Evolutionary conservation across 805 yeast species (phyloP).

Genomic region (Saccharomycopsis selenospora): DNA sequence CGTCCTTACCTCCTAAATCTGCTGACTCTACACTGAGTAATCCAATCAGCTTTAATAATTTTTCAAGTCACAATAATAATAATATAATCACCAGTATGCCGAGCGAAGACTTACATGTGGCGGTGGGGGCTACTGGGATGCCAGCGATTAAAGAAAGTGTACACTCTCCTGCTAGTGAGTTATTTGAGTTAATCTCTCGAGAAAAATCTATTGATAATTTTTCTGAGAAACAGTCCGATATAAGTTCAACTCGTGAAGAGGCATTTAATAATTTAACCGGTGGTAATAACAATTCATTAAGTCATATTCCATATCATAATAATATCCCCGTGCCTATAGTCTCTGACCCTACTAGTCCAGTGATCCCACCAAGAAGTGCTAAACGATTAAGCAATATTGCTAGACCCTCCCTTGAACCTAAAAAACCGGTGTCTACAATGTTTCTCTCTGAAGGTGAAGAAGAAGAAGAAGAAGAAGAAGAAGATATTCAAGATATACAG

Average conservation of each 20-base stretch:
- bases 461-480: too few relatives aligned
- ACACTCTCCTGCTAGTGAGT: slow-evolving; percentile 2
- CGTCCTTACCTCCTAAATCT: slow-evolving; percentile 11
- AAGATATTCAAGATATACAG: too few relatives aligned
- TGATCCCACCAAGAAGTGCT: slow-evolving; percentile 13
- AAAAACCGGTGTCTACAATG: too few relatives aligned
- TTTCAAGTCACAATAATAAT: neutral
- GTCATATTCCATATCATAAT: neutral
- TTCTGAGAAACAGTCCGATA: neutral
- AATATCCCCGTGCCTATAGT: neutral
- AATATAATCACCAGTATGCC: neutral
- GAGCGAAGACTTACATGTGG: neutral
- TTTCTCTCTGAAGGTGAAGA: too few relatives aligned
- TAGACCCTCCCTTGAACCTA: too few relatives aligned
- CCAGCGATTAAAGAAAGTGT: slow-evolving; percentile 7
- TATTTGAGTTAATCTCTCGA: neutral
- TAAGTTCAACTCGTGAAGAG: neutral
- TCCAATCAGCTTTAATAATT: neutral
- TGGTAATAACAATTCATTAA: neutral
- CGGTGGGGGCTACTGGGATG: neutral
- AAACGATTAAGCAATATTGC: slow-evolving; percentile 1
- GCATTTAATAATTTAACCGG: slow-evolving; percentile 3
- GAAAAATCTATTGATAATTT: neutral
- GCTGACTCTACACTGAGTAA: neutral
- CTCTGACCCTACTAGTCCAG: neutral